Evolutionary conservation across 2,329 filamentous ascomycete genomes (phyloP).

Genomic region (Catunica adiposa): DNA sequence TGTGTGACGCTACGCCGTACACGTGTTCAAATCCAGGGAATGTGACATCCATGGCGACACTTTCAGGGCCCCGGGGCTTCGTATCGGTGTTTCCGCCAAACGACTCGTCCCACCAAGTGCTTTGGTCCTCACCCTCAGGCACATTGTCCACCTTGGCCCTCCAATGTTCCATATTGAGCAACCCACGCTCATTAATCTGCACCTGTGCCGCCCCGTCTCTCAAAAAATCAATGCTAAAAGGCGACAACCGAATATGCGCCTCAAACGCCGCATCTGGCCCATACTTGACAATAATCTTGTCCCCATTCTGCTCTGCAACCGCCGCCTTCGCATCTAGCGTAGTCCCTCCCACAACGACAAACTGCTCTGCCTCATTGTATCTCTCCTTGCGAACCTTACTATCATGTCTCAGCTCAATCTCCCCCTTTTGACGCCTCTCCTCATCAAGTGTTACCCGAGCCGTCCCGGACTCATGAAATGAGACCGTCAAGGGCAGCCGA

Average conservation of each 20-base stretch:
- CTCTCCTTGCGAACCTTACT: slow-evolving; percentile 78
- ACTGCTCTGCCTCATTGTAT: slow-evolving; percentile 81
- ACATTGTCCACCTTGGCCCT: slow-evolving; percentile 60
- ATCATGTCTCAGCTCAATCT: slow-evolving; percentile 72
- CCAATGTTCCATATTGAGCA: slow-evolving; percentile 94
- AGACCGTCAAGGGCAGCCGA: slow-evolving; percentile 65
- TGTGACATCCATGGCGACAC: slow-evolving; percentile 74
- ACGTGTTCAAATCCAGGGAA: slow-evolving; percentile 88
- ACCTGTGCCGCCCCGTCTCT: slow-evolving; percentile 68
- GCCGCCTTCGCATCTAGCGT: slow-evolving; percentile 55
- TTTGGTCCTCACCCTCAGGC: slow-evolving; percentile 43
- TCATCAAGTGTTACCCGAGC: slow-evolving; percentile 83
- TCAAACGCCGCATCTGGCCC: slow-evolving; percentile 62
- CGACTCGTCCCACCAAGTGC: slow-evolving; percentile 93
- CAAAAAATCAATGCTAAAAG: slow-evolving; percentile 75
- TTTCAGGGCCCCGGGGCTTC: slow-evolving; percentile 90
- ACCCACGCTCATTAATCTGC: slow-evolving; percentile 74
- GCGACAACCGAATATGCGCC: slow-evolving; percentile 66
- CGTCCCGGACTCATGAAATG: slow-evolving; percentile 78
- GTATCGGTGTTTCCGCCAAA: slow-evolving; percentile 92
- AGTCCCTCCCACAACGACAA: slow-evolving; percentile 71
- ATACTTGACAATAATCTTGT: slow-evolving; percentile 60
- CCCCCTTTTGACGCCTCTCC: slow-evolving; percentile 71
- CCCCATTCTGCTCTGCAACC: slow-evolving; percentile 46
- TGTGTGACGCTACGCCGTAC: slow-evolving; percentile 86